phyloP scores from a whole-genome alignment of 2,329 filamentous ascomycete species.

The Exophiala sp. region DNA sequence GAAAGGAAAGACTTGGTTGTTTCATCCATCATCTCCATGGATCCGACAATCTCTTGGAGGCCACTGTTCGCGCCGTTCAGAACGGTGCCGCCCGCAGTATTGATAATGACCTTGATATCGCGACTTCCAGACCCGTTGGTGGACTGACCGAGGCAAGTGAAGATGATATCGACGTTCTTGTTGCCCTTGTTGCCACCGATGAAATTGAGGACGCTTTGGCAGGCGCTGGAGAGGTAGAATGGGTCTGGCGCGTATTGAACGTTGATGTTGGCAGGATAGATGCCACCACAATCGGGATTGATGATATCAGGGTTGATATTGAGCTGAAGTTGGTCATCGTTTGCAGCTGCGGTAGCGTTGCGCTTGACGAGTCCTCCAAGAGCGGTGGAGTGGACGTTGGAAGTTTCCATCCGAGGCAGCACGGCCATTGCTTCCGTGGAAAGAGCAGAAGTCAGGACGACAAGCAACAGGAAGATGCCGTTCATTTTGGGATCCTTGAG shows the following conservation, averaged over 20 bases:
- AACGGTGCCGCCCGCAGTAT: not conserved
- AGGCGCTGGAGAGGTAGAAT: slow-evolving; percentile 14
- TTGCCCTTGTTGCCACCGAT: slow-evolving; percentile 14
- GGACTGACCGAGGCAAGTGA: slow-evolving; percentile 6
- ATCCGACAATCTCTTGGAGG: slow-evolving; percentile 8
- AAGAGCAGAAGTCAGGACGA: not conserved
- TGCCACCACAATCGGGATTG: slow-evolving; percentile 15
- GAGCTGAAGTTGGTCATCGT: not conserved
- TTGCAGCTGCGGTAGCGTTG: slow-evolving; percentile 1
- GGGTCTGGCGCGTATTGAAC: slow-evolving; percentile 12
- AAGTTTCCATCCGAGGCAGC: not conserved
- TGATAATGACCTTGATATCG: slow-evolving; percentile 13
- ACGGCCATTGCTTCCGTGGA: not conserved
- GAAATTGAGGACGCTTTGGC: slow-evolving; percentile 12
- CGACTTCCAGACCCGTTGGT: slow-evolving; percentile 9
- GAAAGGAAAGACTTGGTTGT: slow-evolving; percentile 7
- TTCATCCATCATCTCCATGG: slow-evolving; percentile 11
- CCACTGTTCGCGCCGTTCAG: slow-evolving; percentile 7
- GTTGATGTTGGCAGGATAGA: slow-evolving; percentile 18
- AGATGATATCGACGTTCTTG: slow-evolving; percentile 16
- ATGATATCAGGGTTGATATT: slow-evolving; percentile 33
- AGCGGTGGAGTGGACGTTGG: not conserved
- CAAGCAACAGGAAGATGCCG: not conserved
- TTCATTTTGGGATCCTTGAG: not conserved
- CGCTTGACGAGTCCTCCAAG: not conserved